phyloP scores from a whole-genome alignment of 2,329 filamentous ascomycete species.

The Colletotrichum eleusines region DNA sequence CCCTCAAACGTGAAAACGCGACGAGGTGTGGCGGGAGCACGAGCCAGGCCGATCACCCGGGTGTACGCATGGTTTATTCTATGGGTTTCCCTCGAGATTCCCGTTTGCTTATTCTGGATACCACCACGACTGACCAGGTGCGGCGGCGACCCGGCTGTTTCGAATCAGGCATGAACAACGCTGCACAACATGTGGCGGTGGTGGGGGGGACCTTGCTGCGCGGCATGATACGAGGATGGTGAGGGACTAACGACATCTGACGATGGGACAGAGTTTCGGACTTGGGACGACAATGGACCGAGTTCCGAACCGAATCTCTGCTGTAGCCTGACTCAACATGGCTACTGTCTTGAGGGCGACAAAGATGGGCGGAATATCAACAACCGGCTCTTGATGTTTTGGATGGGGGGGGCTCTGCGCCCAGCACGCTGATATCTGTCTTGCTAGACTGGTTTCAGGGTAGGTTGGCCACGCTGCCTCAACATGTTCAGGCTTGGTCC shows the following conservation, averaged over 20 bases:
- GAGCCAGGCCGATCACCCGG: constrained; percentile 35
- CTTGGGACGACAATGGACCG: constrained; percentile 40
- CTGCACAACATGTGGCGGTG: constrained; percentile 6
- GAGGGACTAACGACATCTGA: constrained; percentile 25
- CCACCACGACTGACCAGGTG: constrained; percentile 5
- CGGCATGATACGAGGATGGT: constrained; percentile 19
- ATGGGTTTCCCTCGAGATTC: constrained; percentile 14
- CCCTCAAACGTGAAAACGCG: constrained; percentile 27
- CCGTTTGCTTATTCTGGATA: constrained; percentile 29
- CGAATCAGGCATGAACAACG: constrained; percentile 36
- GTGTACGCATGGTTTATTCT: constrained; percentile 4
- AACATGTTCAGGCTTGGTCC: constrained; percentile 32
- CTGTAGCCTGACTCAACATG: constrained; percentile 31
- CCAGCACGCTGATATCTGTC: constrained; percentile 31
- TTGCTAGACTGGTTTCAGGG: constrained; percentile 33
- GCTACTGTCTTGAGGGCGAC: constrained; percentile 21
- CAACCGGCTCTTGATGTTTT: background rate
- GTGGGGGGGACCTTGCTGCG: constrained; percentile 1
- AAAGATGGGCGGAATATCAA: constrained; percentile 20
- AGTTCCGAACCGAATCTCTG: constrained; percentile 24
- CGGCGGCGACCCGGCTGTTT: constrained; percentile 11
- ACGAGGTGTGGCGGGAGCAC: constrained; percentile 17
- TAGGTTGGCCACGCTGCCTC: constrained; percentile 23
- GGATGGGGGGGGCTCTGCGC: constrained; percentile 36
- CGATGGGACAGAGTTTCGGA: constrained; percentile 39